These are phyloP conservation scores for Aspergillus homomorphus DNA, from an alignment of 495 filamentous ascomycete species.

Conservation along the genomic window DNA sequence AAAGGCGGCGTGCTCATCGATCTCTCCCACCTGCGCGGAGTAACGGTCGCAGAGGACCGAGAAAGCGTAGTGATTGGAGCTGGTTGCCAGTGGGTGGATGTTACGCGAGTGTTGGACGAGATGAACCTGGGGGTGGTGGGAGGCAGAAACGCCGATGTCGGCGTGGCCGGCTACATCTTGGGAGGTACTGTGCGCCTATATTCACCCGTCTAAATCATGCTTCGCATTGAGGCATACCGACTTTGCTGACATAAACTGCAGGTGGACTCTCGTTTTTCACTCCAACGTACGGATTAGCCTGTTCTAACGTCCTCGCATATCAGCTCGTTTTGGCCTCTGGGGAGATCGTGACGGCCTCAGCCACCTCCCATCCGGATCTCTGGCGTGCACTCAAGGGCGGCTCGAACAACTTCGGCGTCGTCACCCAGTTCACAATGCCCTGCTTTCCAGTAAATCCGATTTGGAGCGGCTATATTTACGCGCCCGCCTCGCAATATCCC, in stretches of 20 bases:
- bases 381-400: constrained; percentile 6
- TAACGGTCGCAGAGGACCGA: constrained; percentile 1
- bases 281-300: too few species aligned
- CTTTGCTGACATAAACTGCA: too few species aligned
- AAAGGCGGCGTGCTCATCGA: constrained; percentile 7
- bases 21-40: constrained; percentile 1
- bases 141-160: background rate
- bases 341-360: background rate
- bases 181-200: too few species aligned
- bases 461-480: background rate
- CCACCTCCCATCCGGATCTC: background rate
- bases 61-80: constrained; percentile 2
- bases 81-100: background rate
- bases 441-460: background rate
- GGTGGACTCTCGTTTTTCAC: too few species aligned
- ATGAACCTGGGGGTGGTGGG: constrained; percentile 3
- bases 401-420: constrained; percentile 5
- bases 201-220: too few species aligned
- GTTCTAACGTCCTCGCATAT: background rate
- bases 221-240: too few species aligned
- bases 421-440: constrained; percentile 1
- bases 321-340: constrained; percentile 2
- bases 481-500: background rate
- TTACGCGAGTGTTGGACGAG: background rate
- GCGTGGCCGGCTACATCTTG: background rate